Percentiles rank a stretch among this genome's conserved stretches.
These are phyloP conservation scores for Penicillium sp. DNA, from an alignment of 2,329 filamentous ascomycete genomes.

Conservation along the genomic window DNA sequence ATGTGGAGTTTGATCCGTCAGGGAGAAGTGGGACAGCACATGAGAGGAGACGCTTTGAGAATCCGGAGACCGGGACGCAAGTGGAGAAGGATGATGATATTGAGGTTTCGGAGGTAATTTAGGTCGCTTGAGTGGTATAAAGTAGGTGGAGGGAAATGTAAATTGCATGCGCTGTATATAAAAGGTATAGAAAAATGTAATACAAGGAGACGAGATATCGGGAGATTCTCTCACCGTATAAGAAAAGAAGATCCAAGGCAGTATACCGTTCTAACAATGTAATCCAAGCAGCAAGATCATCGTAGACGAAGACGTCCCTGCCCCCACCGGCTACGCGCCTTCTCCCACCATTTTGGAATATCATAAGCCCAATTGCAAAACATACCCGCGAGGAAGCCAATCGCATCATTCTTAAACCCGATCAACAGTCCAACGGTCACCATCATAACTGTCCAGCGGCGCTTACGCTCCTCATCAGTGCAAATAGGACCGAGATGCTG, in stretches of 20 bases:
- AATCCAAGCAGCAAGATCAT: not conserved
- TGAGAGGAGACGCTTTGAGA: conserved; percentile 23
- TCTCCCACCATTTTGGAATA: conserved; percentile 37
- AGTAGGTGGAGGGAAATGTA: not conserved
- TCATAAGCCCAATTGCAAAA: conserved; percentile 73
- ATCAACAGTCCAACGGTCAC: conserved; percentile 80
- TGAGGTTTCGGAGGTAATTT: conserved; percentile 20
- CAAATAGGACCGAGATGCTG: conserved; percentile 43
- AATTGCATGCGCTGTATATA: not conserved
- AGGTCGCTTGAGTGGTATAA: not conserved
- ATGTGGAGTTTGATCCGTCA: conserved; percentile 21
- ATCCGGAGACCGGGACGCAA: conserved; percentile 26
- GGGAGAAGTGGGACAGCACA: conserved; percentile 9
- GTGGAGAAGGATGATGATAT: conserved; percentile 22
- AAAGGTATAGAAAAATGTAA: not conserved
- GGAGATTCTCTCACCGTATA: not conserved
- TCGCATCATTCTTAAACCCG: conserved; percentile 85
- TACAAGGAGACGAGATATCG: not conserved
- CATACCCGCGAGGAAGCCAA: conserved; percentile 83
- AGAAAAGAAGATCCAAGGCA: too few species aligned
- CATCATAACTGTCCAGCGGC: conserved; percentile 88
- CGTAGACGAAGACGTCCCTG: conserved; percentile 38
- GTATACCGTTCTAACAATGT: not conserved
- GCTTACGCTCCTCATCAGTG: conserved; percentile 68
- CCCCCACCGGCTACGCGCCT: conserved; percentile 30